Evolutionary conservation across 108 stramenopile genomes (phyloP), one percentile per base, ranked within the genome.

Genomic region (Nitzschia palea): DNA sequence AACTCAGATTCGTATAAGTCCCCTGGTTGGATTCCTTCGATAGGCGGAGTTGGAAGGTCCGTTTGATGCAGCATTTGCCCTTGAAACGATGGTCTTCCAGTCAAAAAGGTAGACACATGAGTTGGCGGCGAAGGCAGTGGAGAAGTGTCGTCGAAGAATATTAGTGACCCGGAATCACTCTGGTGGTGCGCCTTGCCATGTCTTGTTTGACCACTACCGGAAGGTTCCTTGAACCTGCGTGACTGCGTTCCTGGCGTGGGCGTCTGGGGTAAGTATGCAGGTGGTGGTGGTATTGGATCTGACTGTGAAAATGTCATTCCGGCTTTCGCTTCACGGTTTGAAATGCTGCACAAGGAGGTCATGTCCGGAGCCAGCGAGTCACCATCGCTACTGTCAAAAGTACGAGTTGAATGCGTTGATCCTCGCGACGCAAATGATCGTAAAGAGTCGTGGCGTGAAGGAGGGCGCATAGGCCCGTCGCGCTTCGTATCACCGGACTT

Each of bases 311-410:
- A n/a, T n/a, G n/a, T n/a, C n/a, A n/a, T n/a, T n/a, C n/a, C n/a
- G n/a, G 51, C 27, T 26, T 26, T 52, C 51, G 20, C 14, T n/a
- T 56, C 55, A 1, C 42, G 60, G n/a, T 44, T 18, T 2, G 60
- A 61, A 20, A 71, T 55, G 42, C 62, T 71, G 43, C 70, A 71
- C 15, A 63, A 23, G 1, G 61, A 63, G 44, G 55, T 40, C 70
- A 71, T 62, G 20, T 71, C 70, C 20, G 70, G 52, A 33, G 70
- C 70, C 23, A 71, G 32, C 2, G 70, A 71, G 42, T 71, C 53
- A 43, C 23, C 51, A 33, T 71, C 70, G 12, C 12, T 12, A 36
- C 14, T 25, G 17, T 63, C 70, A 29, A 6, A 42, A 17, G 60
- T 61, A 1, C 28, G 43, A 8, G 43, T 8, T 12, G 55, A 56